These are phyloP conservation scores for Lactarius sp. DNA, from an alignment of 768 basidiomycete genomes.

Conservation along the genomic window DNA sequence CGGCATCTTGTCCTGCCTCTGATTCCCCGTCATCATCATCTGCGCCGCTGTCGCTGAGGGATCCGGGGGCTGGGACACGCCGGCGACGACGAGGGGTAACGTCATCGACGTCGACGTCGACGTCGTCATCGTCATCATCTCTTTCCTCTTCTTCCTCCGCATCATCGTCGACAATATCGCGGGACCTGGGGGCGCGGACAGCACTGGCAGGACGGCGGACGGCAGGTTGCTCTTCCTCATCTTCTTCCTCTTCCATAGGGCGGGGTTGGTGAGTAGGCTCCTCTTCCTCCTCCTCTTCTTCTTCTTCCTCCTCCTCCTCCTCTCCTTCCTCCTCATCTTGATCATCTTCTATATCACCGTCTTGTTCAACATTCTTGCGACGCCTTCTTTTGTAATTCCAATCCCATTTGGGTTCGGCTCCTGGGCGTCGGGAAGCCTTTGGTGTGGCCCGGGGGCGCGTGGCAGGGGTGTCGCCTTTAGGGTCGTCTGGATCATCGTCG, in stretches of 20 bases:
- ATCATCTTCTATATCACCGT: constrained; percentile 32
- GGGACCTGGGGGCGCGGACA: constrained; percentile 21
- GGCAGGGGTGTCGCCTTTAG: constrained; percentile 25
- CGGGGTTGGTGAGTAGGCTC: constrained; percentile 31
- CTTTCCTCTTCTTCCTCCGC: constrained; percentile 28
- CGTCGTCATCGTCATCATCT: constrained; percentile 24
- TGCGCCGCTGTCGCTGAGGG: constrained; percentile 19
- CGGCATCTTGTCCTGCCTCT: constrained; percentile 27
- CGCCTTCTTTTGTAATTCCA: constrained; percentile 52
- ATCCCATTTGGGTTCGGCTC: constrained; percentile 81
- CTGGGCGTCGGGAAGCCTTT: constrained; percentile 60
- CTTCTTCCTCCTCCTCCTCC: constrained; percentile 40
- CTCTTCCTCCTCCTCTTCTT: constrained; percentile 38
- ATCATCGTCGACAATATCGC: constrained; percentile 23
- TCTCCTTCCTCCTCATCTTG: constrained; percentile 46
- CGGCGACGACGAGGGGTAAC: constrained; percentile 21
- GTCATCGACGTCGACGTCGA: constrained; percentile 21
- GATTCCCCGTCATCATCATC: constrained; percentile 30
- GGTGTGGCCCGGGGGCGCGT: constrained; percentile 20
- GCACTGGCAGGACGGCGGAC: constrained; percentile 23
- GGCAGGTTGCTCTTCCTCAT: constrained; percentile 29
- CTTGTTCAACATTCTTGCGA: constrained; percentile 34
- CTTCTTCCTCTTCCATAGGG: constrained; percentile 44
- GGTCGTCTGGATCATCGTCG: constrained; percentile 25
- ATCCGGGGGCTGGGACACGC: constrained; percentile 18